Evolutionary conservation across 306 rosid genomes (phyloP), one percentile per base, ranked within the genome.

Genomic region (Pyrus pyrifolia): DNA sequence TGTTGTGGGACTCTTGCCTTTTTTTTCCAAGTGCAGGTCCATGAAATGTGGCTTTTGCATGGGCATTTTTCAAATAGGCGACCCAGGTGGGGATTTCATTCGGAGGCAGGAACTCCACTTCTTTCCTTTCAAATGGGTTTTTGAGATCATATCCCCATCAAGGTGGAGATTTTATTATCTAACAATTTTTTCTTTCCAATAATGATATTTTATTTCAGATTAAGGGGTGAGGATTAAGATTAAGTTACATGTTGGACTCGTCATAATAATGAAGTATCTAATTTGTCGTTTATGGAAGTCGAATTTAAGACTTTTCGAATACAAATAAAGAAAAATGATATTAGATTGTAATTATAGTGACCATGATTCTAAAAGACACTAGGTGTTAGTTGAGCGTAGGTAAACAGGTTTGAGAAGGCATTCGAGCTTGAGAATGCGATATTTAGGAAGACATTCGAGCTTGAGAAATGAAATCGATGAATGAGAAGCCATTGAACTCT

Each of bases 331-430:
- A 42, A 42, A 8, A 42, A 42, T 42, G 12, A 42, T 40, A 8
- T 2, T 40, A 0, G 3, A 40, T 0, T 8, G 11, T 40, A 40
- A 40, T 40, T 35, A 35, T 35, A 35, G 3, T 35, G 0, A 35
- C 9, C 10, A 38, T 38, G 10, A 38, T 38, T 38, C 42, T 38
- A 38, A 38, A 38, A 38, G 0, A 0, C 40, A 35, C 10, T 38
- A 7, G 42, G 2, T 0, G 42, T 38, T 38, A 7, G 10, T 38
- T 38, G 42, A 38, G 42, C 42, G 0, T 0, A 38, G 0, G 10
- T 38, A 38, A 38, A 38, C 42, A 7, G 0, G 21, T 6, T 49
- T 46, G 53, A 13, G 15, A 46, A 14, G 42, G 2, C 2, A 0
- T 35, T 33, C 6, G 15, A 2, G 6, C 6, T 46, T 46, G 52